These are phyloP conservation scores for Pezicula radicicola DNA, from an alignment of 2,329 filamentous ascomycete species.

Conservation along the genomic window DNA sequence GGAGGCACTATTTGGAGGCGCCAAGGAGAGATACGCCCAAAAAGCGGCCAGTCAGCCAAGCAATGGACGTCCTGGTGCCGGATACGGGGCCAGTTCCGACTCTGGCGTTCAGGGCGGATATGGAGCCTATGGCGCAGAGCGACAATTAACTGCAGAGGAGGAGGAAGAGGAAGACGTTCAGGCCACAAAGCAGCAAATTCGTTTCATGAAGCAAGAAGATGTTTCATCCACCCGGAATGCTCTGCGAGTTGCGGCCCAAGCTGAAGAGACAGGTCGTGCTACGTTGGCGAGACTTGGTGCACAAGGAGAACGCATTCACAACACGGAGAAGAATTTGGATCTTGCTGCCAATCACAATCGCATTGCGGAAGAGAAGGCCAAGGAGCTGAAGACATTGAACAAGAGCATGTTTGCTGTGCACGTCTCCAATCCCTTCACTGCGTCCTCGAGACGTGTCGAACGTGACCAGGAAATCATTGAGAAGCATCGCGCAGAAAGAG, in stretches of 20 bases:
- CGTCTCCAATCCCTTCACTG: slow-evolving; percentile 75
- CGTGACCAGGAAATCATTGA: slow-evolving; percentile 68
- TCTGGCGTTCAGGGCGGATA: slow-evolving; percentile 27
- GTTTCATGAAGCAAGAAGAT: slow-evolving; percentile 74
- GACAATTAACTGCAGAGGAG: slow-evolving; percentile 77
- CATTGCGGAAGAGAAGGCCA: slow-evolving; percentile 74
- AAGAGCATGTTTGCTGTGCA: slow-evolving; percentile 88
- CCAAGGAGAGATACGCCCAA: slow-evolving; percentile 30
- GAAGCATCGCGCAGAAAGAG: slow-evolving; percentile 63
- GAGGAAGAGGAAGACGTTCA: slow-evolving; percentile 71
- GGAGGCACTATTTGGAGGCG: slow-evolving; percentile 56
- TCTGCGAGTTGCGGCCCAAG: slow-evolving; percentile 62
- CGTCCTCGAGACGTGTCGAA: slow-evolving; percentile 58
- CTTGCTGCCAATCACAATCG: slow-evolving; percentile 73
- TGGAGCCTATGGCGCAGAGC: slow-evolving; percentile 62
- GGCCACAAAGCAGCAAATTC: slow-evolving; percentile 71
- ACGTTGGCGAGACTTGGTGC: slow-evolving; percentile 71
- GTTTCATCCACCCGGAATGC: slow-evolving; percentile 70
- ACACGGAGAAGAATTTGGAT: slow-evolving; percentile 81
- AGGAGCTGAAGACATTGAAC: slow-evolving; percentile 82
- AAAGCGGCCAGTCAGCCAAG: slow-evolving; percentile 14
- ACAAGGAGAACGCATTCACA: slow-evolving; percentile 78
- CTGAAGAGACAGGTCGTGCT: slow-evolving; percentile 67
- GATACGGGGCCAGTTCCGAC: slow-evolving; percentile 21
- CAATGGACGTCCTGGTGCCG: slow-evolving; percentile 20